phyloP scores from a whole-genome alignment of 2,329 filamentous ascomycete genomes.

The Aspergillus sp. region DNA sequence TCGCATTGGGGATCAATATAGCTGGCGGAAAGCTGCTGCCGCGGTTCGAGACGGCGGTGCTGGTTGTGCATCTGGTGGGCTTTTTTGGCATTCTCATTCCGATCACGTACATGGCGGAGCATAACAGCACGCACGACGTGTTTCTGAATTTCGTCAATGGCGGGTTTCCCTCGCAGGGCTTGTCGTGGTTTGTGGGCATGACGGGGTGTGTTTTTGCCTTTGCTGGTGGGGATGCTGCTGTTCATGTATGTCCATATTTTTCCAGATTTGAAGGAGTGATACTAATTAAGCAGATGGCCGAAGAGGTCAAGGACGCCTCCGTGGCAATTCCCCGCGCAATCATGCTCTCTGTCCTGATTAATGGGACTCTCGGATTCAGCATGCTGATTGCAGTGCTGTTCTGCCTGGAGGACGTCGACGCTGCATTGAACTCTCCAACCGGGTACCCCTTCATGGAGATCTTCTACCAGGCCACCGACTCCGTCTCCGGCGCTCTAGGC shows the following conservation, averaged over 20 bases:
- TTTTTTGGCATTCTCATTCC: background rate
- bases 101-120: conserved; percentile 18
- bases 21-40: background rate
- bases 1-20: background rate
- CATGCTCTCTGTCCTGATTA: conserved; percentile 26
- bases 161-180: conserved; percentile 40
- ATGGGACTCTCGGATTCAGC: conserved; percentile 26
- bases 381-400: conserved; percentile 46
- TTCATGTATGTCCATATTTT: conserved; percentile 28
- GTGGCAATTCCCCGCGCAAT: background rate
- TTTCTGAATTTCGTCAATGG: conserved; percentile 45
- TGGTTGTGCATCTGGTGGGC: background rate
- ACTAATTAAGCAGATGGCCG: background rate
- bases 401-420: conserved; percentile 41
- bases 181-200: conserved; percentile 46
- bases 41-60: background rate
- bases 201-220: conserved; percentile 47
- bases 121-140: conserved; percentile 40
- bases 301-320: conserved; percentile 6
- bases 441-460: conserved; percentile 52
- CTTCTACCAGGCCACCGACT: conserved; percentile 48
- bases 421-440: conserved; percentile 40
- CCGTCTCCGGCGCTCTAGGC: conserved; percentile 41
- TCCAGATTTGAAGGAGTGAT: no score
- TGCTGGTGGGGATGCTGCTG: conserved; percentile 32